Evolutionary conservation across 768 basidiomycete species (phyloP).

Genomic region (Mycena indigotica): DNA sequence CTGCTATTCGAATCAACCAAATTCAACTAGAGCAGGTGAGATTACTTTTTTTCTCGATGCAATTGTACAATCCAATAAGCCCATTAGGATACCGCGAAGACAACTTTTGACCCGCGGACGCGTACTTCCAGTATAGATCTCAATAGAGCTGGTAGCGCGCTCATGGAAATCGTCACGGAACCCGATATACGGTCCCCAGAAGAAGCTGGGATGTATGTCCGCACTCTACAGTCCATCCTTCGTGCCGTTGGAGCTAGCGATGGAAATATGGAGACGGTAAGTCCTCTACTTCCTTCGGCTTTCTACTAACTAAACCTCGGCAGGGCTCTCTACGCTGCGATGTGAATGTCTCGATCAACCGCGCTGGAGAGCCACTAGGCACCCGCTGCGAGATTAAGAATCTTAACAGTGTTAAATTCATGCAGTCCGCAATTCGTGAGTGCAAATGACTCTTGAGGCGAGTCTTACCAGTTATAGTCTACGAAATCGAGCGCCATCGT

Average conservation of each 20-base stretch:
- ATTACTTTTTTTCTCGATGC: conserved; percentile 15
- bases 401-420: conserved; percentile 86
- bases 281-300: conserved; percentile 12
- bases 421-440: conserved; percentile 83
- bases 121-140: conserved; percentile 73
- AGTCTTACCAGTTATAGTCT: conserved; percentile 45
- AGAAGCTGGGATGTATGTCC: conserved; percentile 87
- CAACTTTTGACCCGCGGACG: conserved; percentile 57
- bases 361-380: conserved; percentile 59
- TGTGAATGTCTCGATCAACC: conserved; percentile 91
- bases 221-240: conserved; percentile 77
- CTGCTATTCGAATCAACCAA: conserved; percentile 82
- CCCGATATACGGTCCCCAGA: conserved; percentile 93
- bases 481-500: conserved; percentile 82
- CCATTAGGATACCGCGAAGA: conserved; percentile 97
- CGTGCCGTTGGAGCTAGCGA: conserved; percentile 87
- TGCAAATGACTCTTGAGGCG: conserved; percentile 10
- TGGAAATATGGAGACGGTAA: conserved; percentile 95
- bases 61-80: conserved; percentile 9
- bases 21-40: conserved; percentile 98
- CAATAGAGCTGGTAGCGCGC: conserved; percentile 84
- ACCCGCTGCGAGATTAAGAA: conserved; percentile 98
- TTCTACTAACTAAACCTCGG: neutral
- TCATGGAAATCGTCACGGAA: conserved; percentile 96
- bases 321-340: conserved; percentile 95